phyloP scores from a whole-genome alignment of 805 yeast species.

The Candida railenensis region DNA sequence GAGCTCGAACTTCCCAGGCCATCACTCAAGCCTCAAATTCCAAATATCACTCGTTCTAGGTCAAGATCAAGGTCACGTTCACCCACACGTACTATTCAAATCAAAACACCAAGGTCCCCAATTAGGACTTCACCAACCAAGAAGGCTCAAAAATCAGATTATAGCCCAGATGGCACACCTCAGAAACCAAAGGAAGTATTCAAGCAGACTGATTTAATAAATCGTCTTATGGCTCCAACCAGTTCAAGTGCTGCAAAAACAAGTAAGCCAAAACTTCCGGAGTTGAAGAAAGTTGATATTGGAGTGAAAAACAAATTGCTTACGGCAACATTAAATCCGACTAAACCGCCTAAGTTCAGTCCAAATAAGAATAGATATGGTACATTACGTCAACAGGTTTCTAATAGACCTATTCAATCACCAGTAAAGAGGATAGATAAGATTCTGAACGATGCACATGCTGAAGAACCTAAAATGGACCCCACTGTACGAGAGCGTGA shows the following conservation, averaged over 20 bases:
- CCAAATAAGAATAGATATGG: conserved; percentile 12
- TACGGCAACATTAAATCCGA: conserved; percentile 35
- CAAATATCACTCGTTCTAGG: background rate
- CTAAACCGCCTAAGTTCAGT: conserved; percentile 24
- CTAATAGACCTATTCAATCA: conserved; percentile 10
- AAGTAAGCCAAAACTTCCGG: background rate
- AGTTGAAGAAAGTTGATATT: conserved; percentile 5
- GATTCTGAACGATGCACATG: background rate
- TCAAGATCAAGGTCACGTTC: background rate
- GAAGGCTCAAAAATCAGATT: background rate
- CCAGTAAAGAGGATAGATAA: conserved; percentile 12
- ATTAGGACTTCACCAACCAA: background rate
- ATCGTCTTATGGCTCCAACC: conserved; percentile 29
- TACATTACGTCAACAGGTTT: conserved; percentile 9
- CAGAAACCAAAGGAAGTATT: background rate
- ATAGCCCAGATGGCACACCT: background rate
- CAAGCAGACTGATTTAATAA: conserved; percentile 11
- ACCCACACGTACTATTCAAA: background rate
- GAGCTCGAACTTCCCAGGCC: background rate
- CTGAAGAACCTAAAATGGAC: background rate
- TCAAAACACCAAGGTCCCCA: background rate
- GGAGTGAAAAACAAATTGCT: conserved; percentile 30
- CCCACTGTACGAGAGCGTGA: background rate
- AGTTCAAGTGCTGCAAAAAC: conserved; percentile 29
- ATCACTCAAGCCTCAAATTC: too few species aligned